Evolutionary conservation across 495 filamentous ascomycete genomes (phyloP).

Genomic region (Talaromyces stipitatus): DNA sequence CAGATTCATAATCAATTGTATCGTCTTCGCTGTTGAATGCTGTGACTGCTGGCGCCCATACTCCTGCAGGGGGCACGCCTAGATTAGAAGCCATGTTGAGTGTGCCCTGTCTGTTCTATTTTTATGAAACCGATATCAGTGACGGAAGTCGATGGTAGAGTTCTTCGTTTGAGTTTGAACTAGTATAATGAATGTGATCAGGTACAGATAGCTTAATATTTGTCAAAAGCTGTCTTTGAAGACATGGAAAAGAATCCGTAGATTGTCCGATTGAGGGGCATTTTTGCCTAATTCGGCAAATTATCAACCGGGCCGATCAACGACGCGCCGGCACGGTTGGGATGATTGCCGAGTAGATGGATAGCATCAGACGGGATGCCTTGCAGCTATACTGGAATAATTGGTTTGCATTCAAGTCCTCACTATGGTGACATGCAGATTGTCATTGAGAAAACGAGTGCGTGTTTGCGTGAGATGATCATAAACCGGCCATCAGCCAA

Average conservation of each 20-base stretch:
- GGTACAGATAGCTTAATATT: too few species aligned
- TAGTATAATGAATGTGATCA: too few species aligned
- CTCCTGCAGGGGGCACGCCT: constrained; percentile 14
- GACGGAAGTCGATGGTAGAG: not conserved
- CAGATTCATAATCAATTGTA: constrained; percentile 39
- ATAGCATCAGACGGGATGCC: too few species aligned
- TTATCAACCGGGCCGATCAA: not conserved
- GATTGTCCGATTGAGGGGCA: not conserved
- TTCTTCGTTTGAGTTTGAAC: not conserved
- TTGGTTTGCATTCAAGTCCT: too few species aligned
- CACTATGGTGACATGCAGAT: not conserved
- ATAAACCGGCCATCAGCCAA: not conserved
- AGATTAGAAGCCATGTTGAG: not conserved
- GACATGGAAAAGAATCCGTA: not conserved
- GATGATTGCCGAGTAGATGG: too few species aligned
- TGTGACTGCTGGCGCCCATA: constrained; percentile 33
- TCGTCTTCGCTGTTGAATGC: constrained; percentile 50
- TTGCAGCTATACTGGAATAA: too few species aligned
- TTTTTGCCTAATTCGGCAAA: not conserved
- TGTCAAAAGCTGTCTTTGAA: not conserved
- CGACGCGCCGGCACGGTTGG: not conserved
- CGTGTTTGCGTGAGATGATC: not conserved
- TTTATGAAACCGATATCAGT: not conserved
- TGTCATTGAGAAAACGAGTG: not conserved
- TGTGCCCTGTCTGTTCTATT: not conserved